Conservation (phyloP, 352 stramenopile genomes). For the Phytophthora agathidicida region DNA sequence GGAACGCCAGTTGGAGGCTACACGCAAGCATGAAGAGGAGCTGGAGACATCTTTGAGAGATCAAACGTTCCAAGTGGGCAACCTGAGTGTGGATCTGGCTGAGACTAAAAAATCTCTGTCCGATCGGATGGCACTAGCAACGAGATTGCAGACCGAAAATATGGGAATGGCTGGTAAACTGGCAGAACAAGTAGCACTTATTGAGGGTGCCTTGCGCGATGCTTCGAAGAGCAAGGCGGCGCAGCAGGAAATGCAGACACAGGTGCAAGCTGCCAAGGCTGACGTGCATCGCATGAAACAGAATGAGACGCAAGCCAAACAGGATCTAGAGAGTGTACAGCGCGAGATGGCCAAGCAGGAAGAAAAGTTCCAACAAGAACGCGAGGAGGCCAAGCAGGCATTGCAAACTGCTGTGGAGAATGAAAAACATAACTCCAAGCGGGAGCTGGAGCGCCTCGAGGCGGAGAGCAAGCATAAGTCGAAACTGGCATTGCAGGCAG, state of each 20-base stretch:
- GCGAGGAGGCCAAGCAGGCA: conserved; percentile 34
- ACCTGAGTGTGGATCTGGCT: conserved; percentile 73
- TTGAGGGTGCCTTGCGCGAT: conserved; percentile 73
- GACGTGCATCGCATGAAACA: conserved; percentile 60
- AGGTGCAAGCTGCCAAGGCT: conserved; percentile 60
- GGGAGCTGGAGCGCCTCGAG: conserved; percentile 72
- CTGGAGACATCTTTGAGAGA: conserved; percentile 55
- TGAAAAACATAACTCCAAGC: conserved; percentile 46
- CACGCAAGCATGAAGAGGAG: conserved; percentile 44
- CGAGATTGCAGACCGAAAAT: conserved; percentile 85
- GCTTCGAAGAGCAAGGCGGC: conserved; percentile 46
- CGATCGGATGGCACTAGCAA: conserved; percentile 80
- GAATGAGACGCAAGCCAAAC: conserved; percentile 21
- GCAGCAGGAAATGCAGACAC: conserved; percentile 52
- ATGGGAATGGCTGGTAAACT: conserved; percentile 83
- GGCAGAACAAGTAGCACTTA: conserved; percentile 75
- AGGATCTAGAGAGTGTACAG: conserved; percentile 62
- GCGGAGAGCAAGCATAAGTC: conserved; percentile 86
- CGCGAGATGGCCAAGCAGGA: conserved; percentile 45
- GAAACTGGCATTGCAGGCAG: conserved; percentile 80
- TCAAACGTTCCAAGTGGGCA: conserved; percentile 65
- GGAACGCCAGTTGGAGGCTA: conserved; percentile 42
- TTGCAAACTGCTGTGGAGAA: conserved; percentile 52
- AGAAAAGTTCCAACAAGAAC: conserved; percentile 35
- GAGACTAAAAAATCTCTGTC: conserved; percentile 88